Conservation (phyloP, 2,329 filamentous ascomycete genomes). For the Xylariaceae sp. region DNA sequence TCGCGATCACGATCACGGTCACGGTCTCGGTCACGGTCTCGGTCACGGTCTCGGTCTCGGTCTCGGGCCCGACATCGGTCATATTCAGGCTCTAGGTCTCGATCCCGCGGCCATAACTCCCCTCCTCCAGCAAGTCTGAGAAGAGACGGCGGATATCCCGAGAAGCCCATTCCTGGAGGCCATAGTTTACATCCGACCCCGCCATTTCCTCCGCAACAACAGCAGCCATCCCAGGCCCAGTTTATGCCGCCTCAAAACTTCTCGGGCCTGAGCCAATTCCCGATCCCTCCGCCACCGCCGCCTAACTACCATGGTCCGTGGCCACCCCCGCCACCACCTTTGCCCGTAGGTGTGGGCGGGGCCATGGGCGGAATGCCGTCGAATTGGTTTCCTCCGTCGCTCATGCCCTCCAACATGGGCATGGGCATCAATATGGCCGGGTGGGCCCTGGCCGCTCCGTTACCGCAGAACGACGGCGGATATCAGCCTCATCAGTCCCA, state of each 20-base stretch:
- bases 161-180: slow-evolving; percentile 6
- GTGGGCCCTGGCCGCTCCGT: slow-evolving; percentile 21
- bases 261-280: slow-evolving; percentile 22
- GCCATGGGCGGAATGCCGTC: slow-evolving; percentile 21
- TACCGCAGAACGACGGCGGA: slow-evolving; percentile 19
- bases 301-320: slow-evolving; percentile 23
- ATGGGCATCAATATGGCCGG: slow-evolving; percentile 7
- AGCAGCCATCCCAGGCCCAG: too few relatives aligned
- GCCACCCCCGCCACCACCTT: slow-evolving; percentile 22
- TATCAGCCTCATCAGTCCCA: too few relatives aligned
- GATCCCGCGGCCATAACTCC: slow-evolving; percentile 1
- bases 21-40: slow-evolving; percentile 13
- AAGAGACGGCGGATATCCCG: slow-evolving; percentile 11
- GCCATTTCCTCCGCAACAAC: slow-evolving; percentile 19
- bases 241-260: slow-evolving; percentile 17
- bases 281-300: slow-evolving; percentile 25
- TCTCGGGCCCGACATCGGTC: neutral
- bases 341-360: slow-evolving; percentile 18
- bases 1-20: slow-evolving; percentile 28
- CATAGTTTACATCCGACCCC: slow-evolving; percentile 12
- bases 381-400: slow-evolving; percentile 23
- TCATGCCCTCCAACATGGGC: slow-evolving; percentile 7
- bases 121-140: neutral
- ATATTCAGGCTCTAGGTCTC: slow-evolving; percentile 14
- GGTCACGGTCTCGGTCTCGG: slow-evolving; percentile 16